Base-by-base conservation (phyloP, 2,329 filamentous ascomycete genomes). In the Cryphonectria japonica region DNA sequence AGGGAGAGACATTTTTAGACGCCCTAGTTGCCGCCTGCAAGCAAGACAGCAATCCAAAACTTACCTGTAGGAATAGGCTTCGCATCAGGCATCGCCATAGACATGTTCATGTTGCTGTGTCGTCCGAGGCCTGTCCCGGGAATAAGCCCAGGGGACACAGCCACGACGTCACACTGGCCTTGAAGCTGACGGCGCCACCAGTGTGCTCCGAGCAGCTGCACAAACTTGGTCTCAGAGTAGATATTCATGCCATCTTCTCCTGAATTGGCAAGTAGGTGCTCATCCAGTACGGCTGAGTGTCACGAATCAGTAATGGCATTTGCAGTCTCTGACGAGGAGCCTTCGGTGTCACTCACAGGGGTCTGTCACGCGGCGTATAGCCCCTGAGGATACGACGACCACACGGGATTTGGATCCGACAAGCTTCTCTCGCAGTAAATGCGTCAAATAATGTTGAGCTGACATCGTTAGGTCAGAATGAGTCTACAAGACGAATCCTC, bases 151-250 rank as follows among this genome's bases (percentile, higher is more conserved):
- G 86, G 86, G 11, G 86, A 88, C 7, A 87, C 85, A 14, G 86
- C 86, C 6, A 88, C 81, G 29, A 88, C 83, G 6, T 78, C 74
- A 75, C 82, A 84, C 37, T 79, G 77, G 34, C 78, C 83, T 0
- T 74, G 69, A n/a, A 88, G 81, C 73, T 86, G 79, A 3, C 86
- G 85, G 1, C 85, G 85, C 86, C 86, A 88, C 85, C 85, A 88
- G 64, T 88, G 85, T 0, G 86, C 84, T 8, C 80, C 80, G 0
- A 88, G 82, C 0, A 88, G 80, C 72, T 85, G 84, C 0, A 82
- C 78, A 70, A 88, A 87, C 74, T 88, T 88, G 72, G 82, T 83
- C 57, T 81, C 78, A 11, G 73, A 32, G 72, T 88, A 88, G 11
- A 82, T 77, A 0, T 65, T 72, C 2, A 63, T 59, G 0, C 65